Conservation (phyloP, 257 asterid species). For the Henckelia pumila region DNA sequence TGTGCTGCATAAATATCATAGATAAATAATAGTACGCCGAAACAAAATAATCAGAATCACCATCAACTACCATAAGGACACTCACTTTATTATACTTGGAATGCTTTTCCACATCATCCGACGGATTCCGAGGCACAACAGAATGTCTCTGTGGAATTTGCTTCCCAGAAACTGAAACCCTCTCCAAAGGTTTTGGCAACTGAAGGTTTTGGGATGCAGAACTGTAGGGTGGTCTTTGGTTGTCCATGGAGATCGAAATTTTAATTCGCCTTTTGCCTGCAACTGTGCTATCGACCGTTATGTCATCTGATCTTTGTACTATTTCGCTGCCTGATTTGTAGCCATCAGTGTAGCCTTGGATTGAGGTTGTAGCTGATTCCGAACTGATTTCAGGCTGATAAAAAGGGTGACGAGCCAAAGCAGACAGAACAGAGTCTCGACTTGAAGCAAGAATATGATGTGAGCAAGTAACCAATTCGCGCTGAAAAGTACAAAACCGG, state of each 20-base stretch:
- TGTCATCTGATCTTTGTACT: conserved; percentile 80
- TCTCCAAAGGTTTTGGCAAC: conserved; percentile 44
- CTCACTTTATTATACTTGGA: conserved; percentile 59
- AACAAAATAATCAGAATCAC: background rate
- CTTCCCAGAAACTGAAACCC: conserved; percentile 67
- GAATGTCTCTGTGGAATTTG: conserved; percentile 62
- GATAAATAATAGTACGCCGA: background rate
- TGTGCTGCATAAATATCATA: conserved; percentile 42
- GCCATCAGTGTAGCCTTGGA: conserved; percentile 64
- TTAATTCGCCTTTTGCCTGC: conserved; percentile 71
- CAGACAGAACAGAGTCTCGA: conserved; percentile 69
- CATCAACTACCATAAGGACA: conserved; percentile 8
- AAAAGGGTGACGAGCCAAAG: conserved; percentile 71
- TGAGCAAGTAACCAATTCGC: conserved; percentile 89
- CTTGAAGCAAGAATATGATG: conserved; percentile 78
- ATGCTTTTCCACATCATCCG: conserved; percentile 55
- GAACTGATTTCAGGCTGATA: conserved; percentile 87
- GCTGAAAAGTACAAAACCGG: conserved; percentile 52
- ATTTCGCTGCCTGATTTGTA: conserved; percentile 74
- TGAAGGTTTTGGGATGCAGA: conserved; percentile 61
- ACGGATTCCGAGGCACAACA: conserved; percentile 36
- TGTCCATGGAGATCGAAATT: conserved; percentile 54
- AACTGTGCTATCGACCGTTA: conserved; percentile 77
- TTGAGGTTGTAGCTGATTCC: conserved; percentile 92
- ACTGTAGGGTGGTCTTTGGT: conserved; percentile 74